phyloP scores from a whole-genome alignment of 2,329 filamentous ascomycete genomes.

The Phialemoniopsis sp. region DNA sequence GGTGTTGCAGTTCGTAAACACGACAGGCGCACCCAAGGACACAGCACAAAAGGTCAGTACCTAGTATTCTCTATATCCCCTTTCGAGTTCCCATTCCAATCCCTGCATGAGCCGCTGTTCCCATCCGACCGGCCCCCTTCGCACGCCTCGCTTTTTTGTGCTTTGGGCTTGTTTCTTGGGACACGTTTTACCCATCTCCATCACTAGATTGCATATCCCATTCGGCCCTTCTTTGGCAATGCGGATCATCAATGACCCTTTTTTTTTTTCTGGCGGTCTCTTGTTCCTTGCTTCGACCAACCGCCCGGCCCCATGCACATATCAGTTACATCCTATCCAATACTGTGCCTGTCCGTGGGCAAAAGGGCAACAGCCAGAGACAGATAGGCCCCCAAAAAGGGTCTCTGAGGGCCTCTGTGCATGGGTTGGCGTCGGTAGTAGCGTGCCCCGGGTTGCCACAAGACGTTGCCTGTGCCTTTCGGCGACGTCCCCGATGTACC shows the following conservation, averaged over 20 bases:
- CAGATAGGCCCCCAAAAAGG: no score
- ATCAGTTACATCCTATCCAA: background rate
- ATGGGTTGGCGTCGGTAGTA: no score
- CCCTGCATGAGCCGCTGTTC: no score
- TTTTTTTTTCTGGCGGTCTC: slow-evolving; percentile 4
- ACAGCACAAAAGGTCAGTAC: slow-evolving; percentile 37
- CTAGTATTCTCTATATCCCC: background rate
- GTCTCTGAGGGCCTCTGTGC: no score
- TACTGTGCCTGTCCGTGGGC: no score
- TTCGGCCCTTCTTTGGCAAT: slow-evolving; percentile 14
- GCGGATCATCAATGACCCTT: slow-evolving; percentile 6
- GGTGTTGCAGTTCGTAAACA: slow-evolving; percentile 33
- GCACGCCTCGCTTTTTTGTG: no score
- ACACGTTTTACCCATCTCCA: no score
- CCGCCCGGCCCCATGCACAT: background rate
- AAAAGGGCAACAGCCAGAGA: no score
- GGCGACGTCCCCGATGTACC: no score
- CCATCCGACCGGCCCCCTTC: no score
- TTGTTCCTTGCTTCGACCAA: background rate
- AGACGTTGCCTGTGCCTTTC: no score
- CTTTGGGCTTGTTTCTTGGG: background rate
- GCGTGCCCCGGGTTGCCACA: no score
- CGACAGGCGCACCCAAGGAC: slow-evolving; percentile 39
- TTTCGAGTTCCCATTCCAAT: background rate
- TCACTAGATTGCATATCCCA: slow-evolving; percentile 11